A percentile compares a stretch with the other conserved stretches of the same genome.
phyloP scores from a whole-genome alignment of 2,329 filamentous ascomycete species.

The Nemania sp. region DNA sequence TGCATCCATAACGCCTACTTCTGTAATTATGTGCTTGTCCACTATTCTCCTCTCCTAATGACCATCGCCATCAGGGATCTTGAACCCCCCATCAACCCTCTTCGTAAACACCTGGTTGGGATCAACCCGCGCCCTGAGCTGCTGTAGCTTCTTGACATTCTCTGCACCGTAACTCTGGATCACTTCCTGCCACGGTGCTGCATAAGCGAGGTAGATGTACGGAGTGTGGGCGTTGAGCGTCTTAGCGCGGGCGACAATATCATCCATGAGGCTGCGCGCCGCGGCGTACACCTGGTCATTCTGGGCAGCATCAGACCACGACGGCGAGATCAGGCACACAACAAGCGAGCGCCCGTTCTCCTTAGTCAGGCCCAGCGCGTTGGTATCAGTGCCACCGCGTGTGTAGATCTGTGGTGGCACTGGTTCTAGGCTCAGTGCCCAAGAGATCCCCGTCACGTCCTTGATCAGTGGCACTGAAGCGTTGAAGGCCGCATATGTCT shows the following conservation, averaged over 20 bases:
- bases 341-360: constrained; percentile 6
- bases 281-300: constrained; percentile 17
- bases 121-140: constrained; percentile 22
- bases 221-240: constrained; percentile 27
- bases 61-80: constrained; percentile 17
- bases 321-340: constrained; percentile 15
- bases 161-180: constrained; percentile 30
- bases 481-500: constrained; percentile 20
- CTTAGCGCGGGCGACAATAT: constrained; percentile 4
- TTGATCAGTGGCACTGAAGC: constrained; percentile 7
- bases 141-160: constrained; percentile 22
- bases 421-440: constrained; percentile 25
- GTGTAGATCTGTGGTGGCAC: constrained; percentile 28
- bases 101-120: constrained; percentile 26
- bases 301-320: constrained; percentile 10
- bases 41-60: not conserved
- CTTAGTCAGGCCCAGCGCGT: constrained; percentile 23
- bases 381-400: constrained; percentile 9
- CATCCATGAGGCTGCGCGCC: constrained; percentile 8
- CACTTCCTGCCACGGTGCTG: constrained; percentile 31
- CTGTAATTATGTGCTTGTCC: too few relatives aligned
- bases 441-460: constrained; percentile 19
- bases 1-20: too few relatives aligned
- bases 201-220: constrained; percentile 33
- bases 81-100: constrained; percentile 27